phyloP scores from a whole-genome alignment of 768 basidiomycete species.

The Amanita subjunquillea region DNA sequence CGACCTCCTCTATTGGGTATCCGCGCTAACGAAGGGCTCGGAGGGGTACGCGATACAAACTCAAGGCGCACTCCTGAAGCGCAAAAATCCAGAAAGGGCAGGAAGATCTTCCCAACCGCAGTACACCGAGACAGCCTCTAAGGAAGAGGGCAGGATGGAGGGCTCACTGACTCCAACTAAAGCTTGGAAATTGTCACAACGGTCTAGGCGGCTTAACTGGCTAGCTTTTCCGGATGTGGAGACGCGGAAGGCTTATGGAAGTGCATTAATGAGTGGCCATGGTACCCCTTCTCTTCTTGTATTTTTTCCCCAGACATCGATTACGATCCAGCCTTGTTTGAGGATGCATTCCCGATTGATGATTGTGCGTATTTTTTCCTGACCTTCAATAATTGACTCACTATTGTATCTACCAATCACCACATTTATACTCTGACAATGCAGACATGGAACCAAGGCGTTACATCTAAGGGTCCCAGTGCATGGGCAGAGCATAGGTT shows the following conservation, averaged over 20 bases:
- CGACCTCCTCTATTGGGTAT: constrained; percentile 13
- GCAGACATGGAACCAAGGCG: constrained; percentile 6
- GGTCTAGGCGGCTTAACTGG: constrained; percentile 6
- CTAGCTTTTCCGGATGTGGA: constrained; percentile 9
- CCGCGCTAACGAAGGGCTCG: constrained; percentile 9
- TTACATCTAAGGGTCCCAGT: background rate
- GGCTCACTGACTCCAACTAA: background rate
- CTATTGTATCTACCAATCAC: constrained; percentile 4
- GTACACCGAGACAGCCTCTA: constrained; percentile 6
- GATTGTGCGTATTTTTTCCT: constrained; percentile 9
- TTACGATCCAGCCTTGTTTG: constrained; percentile 13
- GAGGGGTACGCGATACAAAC: constrained; percentile 3
- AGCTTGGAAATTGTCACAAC: constrained; percentile 3
- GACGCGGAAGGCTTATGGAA: constrained; percentile 13
- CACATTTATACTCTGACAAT: constrained; percentile 8
- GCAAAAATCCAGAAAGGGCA: constrained; percentile 7
- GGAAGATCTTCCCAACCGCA: constrained; percentile 4
- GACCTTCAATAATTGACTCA: constrained; percentile 2
- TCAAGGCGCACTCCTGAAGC: constrained; percentile 1
- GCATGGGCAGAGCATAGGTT: background rate
- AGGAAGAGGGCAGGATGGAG: constrained; percentile 2
- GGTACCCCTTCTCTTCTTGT: constrained; percentile 8
- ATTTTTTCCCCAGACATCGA: constrained; percentile 12
- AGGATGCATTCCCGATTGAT: constrained; percentile 10
- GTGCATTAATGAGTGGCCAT: constrained; percentile 13